Evolutionary conservation across 1,139 yeast species (phyloP).

Genomic region (Petasospora fabianii): DNA sequence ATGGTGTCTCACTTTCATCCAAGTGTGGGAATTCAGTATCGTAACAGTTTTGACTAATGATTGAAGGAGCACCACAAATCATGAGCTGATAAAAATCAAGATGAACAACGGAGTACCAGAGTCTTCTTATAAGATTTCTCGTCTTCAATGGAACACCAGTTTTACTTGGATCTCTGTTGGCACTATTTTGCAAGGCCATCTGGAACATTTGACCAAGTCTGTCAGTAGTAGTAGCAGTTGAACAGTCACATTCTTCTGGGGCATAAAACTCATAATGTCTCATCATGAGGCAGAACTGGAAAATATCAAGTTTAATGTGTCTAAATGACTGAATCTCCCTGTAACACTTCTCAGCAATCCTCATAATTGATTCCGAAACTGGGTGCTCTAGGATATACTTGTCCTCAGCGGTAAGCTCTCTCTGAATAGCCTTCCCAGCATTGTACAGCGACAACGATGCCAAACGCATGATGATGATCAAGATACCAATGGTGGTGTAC

Average conservation of each 20-base stretch:
- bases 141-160: slow-evolving; percentile 5
- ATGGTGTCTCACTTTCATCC: slow-evolving; percentile 20
- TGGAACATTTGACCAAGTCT: slow-evolving; percentile 21
- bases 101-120: slow-evolving; percentile 23
- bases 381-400: slow-evolving; percentile 20
- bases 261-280: slow-evolving; percentile 16
- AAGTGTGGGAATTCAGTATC: slow-evolving; percentile 25
- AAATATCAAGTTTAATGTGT: slow-evolving; percentile 14
- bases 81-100: slow-evolving; percentile 22
- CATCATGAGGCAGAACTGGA: slow-evolving; percentile 21
- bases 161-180: slow-evolving; percentile 25
- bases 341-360: slow-evolving; percentile 12
- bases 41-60: slow-evolving; percentile 18
- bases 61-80: slow-evolving; percentile 22
- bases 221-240: slow-evolving; percentile 14
- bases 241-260: slow-evolving; percentile 26
- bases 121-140: slow-evolving; percentile 22
- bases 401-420: slow-evolving; percentile 10
- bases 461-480: slow-evolving; percentile 23
- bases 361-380: slow-evolving; percentile 10
- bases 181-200: slow-evolving; percentile 20
- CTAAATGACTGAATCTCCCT: slow-evolving; percentile 17
- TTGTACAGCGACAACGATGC: slow-evolving; percentile 20
- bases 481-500: slow-evolving; percentile 18
- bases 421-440: slow-evolving; percentile 12